These are phyloP conservation scores for Cyberlindnera galapagoensis DNA, from an alignment of 805 yeast species.

Conservation along the genomic window DNA sequence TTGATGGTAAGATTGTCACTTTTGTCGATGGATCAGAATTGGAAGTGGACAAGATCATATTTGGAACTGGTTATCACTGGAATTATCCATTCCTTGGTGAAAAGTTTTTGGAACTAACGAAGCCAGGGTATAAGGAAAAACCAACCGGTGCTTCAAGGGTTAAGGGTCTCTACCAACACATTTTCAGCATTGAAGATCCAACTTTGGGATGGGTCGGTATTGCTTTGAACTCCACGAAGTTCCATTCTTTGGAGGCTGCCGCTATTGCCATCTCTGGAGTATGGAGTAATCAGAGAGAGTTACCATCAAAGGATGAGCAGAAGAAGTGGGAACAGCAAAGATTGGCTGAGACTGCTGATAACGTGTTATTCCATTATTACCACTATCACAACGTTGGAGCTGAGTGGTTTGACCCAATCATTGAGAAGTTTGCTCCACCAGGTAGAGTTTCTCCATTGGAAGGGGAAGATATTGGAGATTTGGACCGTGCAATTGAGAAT, in stretches of 20 bases:
- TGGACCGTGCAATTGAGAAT: constrained; percentile 4
- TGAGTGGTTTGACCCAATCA: constrained; percentile 7
- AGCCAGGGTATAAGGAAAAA: constrained; percentile 11
- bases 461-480: constrained; percentile 6
- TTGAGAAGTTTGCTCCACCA: constrained; percentile 4
- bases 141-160: constrained; percentile 15
- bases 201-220: constrained; percentile 37
- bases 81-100: constrained; percentile 21
- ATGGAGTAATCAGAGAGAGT: constrained; percentile 33
- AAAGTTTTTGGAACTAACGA: constrained; percentile 21
- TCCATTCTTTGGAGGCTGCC: constrained; percentile 42
- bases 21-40: constrained; percentile 38
- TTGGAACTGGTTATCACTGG: constrained; percentile 64
- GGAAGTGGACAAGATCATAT: constrained; percentile 48
- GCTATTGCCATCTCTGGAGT: constrained; percentile 50
- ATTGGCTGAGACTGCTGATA: constrained; percentile 19
- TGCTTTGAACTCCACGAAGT: constrained; percentile 34
- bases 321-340: constrained; percentile 26
- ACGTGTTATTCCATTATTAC: constrained; percentile 4
- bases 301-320: constrained; percentile 37
- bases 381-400: constrained; percentile 1
- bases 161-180: constrained; percentile 36
- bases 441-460: constrained; percentile 6
- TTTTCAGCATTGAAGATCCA: constrained; percentile 39
- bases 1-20: constrained; percentile 23